phyloP scores from a whole-genome alignment of 805 yeast species.

The Candida montana region DNA sequence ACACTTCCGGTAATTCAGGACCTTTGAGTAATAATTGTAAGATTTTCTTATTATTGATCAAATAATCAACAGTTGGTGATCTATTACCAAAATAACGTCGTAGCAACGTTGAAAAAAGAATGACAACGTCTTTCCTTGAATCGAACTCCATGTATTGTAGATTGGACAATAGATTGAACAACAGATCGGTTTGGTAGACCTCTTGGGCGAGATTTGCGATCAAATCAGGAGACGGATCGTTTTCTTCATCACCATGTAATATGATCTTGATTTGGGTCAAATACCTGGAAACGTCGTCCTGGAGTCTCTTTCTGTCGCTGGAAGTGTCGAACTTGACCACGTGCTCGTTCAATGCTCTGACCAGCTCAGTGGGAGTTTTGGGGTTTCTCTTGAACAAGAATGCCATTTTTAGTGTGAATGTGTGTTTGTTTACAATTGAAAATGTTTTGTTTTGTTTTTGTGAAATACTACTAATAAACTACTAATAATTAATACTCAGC shows the following conservation, averaged over 20 bases:
- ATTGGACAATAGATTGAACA: conserved; percentile 54
- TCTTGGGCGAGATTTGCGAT: conserved; percentile 76
- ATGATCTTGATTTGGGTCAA: conserved; percentile 60
- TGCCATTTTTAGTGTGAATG: no score
- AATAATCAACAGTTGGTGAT: conserved; percentile 83
- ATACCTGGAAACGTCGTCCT: conserved; percentile 69
- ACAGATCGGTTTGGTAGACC: conserved; percentile 64
- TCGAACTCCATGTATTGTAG: conserved; percentile 79
- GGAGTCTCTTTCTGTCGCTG: conserved; percentile 38
- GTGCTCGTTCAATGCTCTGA: conserved; percentile 70
- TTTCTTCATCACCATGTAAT: conserved; percentile 64
- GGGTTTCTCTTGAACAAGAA: conserved; percentile 88
- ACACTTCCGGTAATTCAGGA: conserved; percentile 70
- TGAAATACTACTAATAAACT: no score
- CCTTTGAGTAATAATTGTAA: conserved; percentile 58
- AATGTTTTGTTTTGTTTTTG: no score
- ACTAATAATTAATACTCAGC: no score
- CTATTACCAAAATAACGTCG: conserved; percentile 72
- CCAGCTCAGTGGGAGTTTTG: conserved; percentile 81
- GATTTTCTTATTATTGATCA: conserved; percentile 51
- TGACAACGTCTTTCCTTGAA: conserved; percentile 75
- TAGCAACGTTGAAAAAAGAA: conserved; percentile 68
- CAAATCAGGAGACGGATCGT: conserved; percentile 42
- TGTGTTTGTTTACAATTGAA: no score
- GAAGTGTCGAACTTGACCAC: conserved; percentile 46